Evolutionary conservation across 2,329 filamentous ascomycete genomes (phyloP).

Genomic region (Pleomassaria siparia): DNA sequence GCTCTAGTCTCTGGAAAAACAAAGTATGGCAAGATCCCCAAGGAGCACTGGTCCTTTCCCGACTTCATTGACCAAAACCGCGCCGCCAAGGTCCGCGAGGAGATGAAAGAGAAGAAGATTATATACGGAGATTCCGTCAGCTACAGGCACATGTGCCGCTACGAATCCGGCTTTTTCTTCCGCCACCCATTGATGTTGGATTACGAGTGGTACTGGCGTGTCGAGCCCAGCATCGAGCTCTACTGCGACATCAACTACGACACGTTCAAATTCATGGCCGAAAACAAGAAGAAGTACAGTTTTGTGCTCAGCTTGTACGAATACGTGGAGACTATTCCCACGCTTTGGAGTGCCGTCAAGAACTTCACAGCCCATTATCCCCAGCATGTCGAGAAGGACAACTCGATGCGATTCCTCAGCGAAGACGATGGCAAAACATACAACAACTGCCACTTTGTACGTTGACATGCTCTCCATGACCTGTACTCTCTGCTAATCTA

Average conservation of each 20-base stretch:
- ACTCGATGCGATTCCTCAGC: slow-evolving; percentile 88
- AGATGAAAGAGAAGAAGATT: slow-evolving; percentile 92
- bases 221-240: slow-evolving; percentile 94
- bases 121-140: slow-evolving; percentile 97
- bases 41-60: slow-evolving; percentile 97
- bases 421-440: slow-evolving; percentile 90
- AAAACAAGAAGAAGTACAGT: slow-evolving; percentile 97
- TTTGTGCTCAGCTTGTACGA: slow-evolving; percentile 96
- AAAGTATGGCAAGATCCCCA: slow-evolving; percentile 83
- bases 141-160: slow-evolving; percentile 99
- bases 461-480: slow-evolving; percentile 28
- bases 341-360: slow-evolving; percentile 92
- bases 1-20: slow-evolving; percentile 91
- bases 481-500: slow-evolving; percentile 21
- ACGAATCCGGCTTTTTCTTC: slow-evolving; percentile 99
- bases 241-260: slow-evolving; percentile 96
- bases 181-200: slow-evolving; percentile 89
- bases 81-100: slow-evolving; percentile 84
- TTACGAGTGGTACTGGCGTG: slow-evolving; percentile 99
- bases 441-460: slow-evolving; percentile 95
- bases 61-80: slow-evolving; percentile 94
- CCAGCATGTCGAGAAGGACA: slow-evolving; percentile 80
- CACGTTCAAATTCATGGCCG: slow-evolving; percentile 94
- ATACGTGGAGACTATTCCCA: slow-evolving; percentile 94
- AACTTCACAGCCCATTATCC: slow-evolving; percentile 91